Evolutionary conservation across 73 alveolate species (phyloP).

Genomic region (Paramecium tetraurelia): DNA sequence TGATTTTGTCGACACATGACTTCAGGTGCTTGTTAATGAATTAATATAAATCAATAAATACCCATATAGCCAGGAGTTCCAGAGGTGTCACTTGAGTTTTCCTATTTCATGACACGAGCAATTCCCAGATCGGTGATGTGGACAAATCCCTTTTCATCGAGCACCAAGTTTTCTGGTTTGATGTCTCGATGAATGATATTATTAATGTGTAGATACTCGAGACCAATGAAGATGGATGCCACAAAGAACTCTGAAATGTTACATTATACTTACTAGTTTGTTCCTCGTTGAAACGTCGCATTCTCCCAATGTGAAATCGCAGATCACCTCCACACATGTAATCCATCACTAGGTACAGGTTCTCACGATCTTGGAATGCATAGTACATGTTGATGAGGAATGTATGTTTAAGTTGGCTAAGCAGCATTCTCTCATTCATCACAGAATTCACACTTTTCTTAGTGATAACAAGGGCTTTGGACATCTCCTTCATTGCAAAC

Average conservation of each 20-base stretch:
- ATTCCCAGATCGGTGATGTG: slow-evolving; percentile 79
- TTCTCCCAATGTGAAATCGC: slow-evolving; percentile 82
- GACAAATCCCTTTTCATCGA: slow-evolving; percentile 73
- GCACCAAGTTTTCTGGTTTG: slow-evolving; percentile 83
- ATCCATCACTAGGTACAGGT: slow-evolving; percentile 88
- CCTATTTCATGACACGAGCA: slow-evolving; percentile 68
- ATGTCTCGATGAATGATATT: slow-evolving; percentile 82
- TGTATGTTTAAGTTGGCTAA: slow-evolving; percentile 81
- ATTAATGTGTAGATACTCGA: slow-evolving; percentile 71
- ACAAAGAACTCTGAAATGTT: slow-evolving; percentile 63
- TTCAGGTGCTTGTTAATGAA: slow-evolving; percentile 78
- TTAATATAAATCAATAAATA: background rate
- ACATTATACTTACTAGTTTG: slow-evolving; percentile 71
- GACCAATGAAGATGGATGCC: slow-evolving; percentile 71
- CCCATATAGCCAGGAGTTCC: slow-evolving; percentile 65
- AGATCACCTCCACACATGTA: slow-evolving; percentile 93
- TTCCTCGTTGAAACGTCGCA: slow-evolving; percentile 87
- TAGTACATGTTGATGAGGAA: slow-evolving; percentile 87
- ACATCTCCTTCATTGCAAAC: slow-evolving; percentile 62
- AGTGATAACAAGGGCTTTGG: slow-evolving; percentile 59
- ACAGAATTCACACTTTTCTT: slow-evolving; percentile 88
- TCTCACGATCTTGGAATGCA: slow-evolving; percentile 92
- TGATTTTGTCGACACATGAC: slow-evolving; percentile 80
- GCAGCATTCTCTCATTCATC: slow-evolving; percentile 88
- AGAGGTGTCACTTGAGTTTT: slow-evolving; percentile 59